Evolutionary conservation across 352 stramenopile species (phyloP).

Genomic region (Blastocystis sp.): DNA sequence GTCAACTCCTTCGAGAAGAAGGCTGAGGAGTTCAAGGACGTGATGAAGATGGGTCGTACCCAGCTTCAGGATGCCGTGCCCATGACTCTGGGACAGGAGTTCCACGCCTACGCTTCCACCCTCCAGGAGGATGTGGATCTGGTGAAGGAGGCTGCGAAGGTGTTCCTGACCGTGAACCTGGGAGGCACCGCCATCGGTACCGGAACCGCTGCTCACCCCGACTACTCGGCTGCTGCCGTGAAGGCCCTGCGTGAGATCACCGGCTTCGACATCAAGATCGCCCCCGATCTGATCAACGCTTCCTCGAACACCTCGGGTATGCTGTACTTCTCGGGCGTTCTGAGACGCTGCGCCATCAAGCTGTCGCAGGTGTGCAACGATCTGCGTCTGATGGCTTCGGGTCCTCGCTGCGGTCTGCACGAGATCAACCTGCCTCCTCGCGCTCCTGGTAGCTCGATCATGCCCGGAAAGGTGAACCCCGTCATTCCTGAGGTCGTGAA

Average conservation of each 20-base stretch:
- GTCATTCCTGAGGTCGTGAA: constrained; percentile 16
- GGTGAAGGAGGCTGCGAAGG: constrained; percentile 66
- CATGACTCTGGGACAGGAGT: constrained; percentile 92
- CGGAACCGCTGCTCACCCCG: constrained; percentile 61
- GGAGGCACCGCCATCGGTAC: constrained; percentile 67
- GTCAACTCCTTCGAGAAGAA: constrained; percentile 61
- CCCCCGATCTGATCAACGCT: constrained; percentile 69
- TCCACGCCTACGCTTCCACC: constrained; percentile 80
- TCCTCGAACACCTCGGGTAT: constrained; percentile 33
- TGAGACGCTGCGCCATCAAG: neutral
- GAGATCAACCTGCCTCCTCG: constrained; percentile 78
- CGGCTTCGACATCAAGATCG: constrained; percentile 80
- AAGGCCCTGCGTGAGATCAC: constrained; percentile 79
- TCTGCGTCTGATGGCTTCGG: constrained; percentile 67
- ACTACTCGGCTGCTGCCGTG: constrained; percentile 30
- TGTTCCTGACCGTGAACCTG: constrained; percentile 65
- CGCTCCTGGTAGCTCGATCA: constrained; percentile 83
- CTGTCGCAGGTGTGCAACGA: constrained; percentile 20
- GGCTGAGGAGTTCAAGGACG: constrained; percentile 60
- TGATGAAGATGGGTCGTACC: constrained; percentile 67
- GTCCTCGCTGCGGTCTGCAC: constrained; percentile 79
- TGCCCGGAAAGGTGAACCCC: constrained; percentile 92
- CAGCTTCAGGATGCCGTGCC: constrained; percentile 69
- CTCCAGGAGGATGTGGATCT: constrained; percentile 82
- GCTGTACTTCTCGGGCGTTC: constrained; percentile 25